A percentile compares a stretch with the other conserved stretches of the same genome.
Evolutionary conservation across 2,329 filamentous ascomycete species (phyloP).

Genomic region (Xylariaceae sp.): DNA sequence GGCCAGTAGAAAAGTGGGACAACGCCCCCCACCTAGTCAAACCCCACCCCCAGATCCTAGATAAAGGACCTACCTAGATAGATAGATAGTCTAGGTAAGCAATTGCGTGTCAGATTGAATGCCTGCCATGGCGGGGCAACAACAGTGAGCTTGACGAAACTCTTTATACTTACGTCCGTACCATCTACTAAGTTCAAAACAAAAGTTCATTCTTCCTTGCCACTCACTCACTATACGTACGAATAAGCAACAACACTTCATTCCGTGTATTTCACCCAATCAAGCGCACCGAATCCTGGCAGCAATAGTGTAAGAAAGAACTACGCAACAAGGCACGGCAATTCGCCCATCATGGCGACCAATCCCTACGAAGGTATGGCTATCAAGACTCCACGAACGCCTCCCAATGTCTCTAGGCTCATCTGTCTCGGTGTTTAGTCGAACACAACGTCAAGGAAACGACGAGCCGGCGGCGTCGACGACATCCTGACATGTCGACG

Average conservation of each 20-base stretch:
- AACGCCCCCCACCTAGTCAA: no score
- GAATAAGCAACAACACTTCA: not conserved
- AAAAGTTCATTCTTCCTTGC: no score
- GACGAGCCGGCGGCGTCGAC: constrained; percentile 36
- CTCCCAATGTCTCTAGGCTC: not conserved
- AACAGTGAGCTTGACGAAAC: not conserved
- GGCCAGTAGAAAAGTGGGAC: no score
- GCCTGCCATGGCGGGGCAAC: constrained; percentile 11
- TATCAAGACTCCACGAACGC: not conserved
- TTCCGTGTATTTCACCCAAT: not conserved
- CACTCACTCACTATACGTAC: no score
- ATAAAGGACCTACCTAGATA: not conserved
- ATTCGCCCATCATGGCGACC: constrained; percentile 27
- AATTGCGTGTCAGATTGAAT: constrained; percentile 8
- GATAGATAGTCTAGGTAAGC: not conserved
- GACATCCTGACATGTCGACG: constrained; percentile 58
- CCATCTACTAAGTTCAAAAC: no score
- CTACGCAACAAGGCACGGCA: not conserved
- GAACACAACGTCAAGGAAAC: constrained; percentile 56
- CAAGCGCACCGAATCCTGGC: not conserved
- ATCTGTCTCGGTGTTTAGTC: constrained; percentile 37
- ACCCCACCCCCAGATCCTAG: not conserved
- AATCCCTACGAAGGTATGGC: constrained; percentile 33
- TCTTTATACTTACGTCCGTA: not conserved
- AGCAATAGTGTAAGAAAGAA: not conserved